phyloP scores from a whole-genome alignment of 2,329 filamentous ascomycete genomes.

The Claviceps digitariae region DNA sequence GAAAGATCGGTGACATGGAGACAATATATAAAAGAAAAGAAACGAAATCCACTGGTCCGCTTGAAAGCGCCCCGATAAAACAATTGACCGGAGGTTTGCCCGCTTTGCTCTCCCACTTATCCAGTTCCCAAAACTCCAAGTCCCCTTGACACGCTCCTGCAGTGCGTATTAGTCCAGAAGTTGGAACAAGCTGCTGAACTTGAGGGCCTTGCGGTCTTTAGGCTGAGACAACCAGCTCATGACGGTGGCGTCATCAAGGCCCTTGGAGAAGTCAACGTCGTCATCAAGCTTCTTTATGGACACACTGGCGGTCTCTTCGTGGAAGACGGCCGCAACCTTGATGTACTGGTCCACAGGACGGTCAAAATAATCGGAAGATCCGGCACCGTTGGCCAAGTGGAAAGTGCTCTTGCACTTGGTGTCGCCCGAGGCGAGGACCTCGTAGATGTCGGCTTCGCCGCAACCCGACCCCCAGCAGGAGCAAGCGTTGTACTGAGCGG shows the following conservation, averaged over 20 bases:
- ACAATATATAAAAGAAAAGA: too few relatives aligned
- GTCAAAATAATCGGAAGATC: constrained; percentile 58
- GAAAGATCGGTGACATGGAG: not conserved
- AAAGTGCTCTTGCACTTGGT: constrained; percentile 56
- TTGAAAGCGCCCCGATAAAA: not conserved
- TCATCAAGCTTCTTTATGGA: constrained; percentile 40
- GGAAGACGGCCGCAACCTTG: constrained; percentile 52
- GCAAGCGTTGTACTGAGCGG: constrained; percentile 56
- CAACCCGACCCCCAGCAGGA: constrained; percentile 59
- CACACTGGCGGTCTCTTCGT: constrained; percentile 34
- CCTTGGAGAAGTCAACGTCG: constrained; percentile 25
- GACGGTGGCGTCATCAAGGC: constrained; percentile 25
- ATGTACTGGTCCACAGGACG: constrained; percentile 46
- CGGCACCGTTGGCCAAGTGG: constrained; percentile 49
- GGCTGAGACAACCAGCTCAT: constrained; percentile 18
- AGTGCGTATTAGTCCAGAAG: not conserved
- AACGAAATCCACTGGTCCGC: not conserved
- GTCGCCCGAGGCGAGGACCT: constrained; percentile 53
- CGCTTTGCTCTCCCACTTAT: not conserved
- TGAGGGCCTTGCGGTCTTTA: not conserved
- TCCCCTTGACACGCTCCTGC: not conserved
- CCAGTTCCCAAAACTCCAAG: not conserved
- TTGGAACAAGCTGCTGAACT: constrained; percentile 14
- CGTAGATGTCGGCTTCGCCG: constrained; percentile 65
- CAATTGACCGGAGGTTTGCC: not conserved